Evolutionary conservation across 2,329 filamentous ascomycete species (phyloP), one percentile per base, ranked within the genome.

Genomic region (Nannizziopsis arthrosporioides): DNA sequence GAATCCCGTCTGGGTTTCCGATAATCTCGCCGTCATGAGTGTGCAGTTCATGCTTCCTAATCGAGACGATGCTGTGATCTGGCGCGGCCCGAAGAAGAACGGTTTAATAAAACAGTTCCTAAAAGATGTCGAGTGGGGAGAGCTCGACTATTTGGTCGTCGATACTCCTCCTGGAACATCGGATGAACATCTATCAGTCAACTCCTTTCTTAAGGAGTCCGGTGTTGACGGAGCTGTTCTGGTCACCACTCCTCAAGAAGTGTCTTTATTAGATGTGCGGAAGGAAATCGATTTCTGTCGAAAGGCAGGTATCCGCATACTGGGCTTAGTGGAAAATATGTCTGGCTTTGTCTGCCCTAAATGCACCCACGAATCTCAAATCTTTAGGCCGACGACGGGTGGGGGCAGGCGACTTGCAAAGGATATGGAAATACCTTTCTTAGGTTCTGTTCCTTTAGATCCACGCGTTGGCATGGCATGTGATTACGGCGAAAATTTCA

Each of bases 261-360:
- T 96, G 14, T 79, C 84, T 1, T 72, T 98, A 47, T 73, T 98
- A 39, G 92, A 98, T 63, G 92, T 98, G 10, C 75, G 92, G 56
- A 96, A 95, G 68, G 92, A 98, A 67, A 90, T 98, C 50, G 90
- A 98, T 61, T 98, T 98, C 62, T 98, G 93, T 68, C 76, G 81
- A 50, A 98, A 98, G 68, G 92, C 92, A 0, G 87, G 85, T 3
- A 96, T 98, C 56, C 77, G 74, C 42, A 79, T 98, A 5, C 66
- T 98, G 2, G 92, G 92, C 0, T 73, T 98, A 36, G 92, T 94
- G 12, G 92, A 98, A 72, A 98, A 98, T 62, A 98, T 98, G 92
- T 86, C 82, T 50, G 87, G 88, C 2, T 98, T 96, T 58, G 89
- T 98, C 46, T 98, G 92, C 62, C 89, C 89, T 8, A 90, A 85